Percentiles rank a stretch among this genome's conserved stretches.
phyloP scores from a whole-genome alignment of 352 stramenopile species.

The Globisporangium sylvaticum region DNA sequence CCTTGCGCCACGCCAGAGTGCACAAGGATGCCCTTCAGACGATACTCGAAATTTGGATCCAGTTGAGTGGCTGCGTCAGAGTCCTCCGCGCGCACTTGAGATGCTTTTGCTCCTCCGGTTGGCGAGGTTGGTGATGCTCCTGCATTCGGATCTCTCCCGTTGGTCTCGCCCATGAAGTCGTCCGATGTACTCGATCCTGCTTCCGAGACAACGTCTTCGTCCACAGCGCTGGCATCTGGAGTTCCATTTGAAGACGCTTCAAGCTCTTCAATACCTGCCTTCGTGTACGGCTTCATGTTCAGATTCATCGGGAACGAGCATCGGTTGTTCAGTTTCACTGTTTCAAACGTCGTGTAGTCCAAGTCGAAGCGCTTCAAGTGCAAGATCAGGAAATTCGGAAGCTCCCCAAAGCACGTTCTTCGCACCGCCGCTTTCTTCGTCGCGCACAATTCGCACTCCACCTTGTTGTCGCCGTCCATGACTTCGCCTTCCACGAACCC shows the following conservation, averaged over 20 bases:
- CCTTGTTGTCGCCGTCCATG: slow-evolving; percentile 99
- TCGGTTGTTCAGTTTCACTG: slow-evolving; percentile 98
- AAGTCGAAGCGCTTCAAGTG: slow-evolving; percentile 99
- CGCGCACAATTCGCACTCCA: slow-evolving; percentile 96
- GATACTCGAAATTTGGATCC: slow-evolving; percentile 95
- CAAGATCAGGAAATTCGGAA: slow-evolving; percentile 97
- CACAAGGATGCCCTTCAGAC: slow-evolving; percentile 96
- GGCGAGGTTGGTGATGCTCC: slow-evolving; percentile 22
- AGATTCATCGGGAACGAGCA: slow-evolving; percentile 97
- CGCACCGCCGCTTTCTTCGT: slow-evolving; percentile 97
- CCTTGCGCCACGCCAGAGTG: slow-evolving; percentile 98
- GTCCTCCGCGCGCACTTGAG: slow-evolving; percentile 18
- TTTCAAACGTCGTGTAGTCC: slow-evolving; percentile 99
- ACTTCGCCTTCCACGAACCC: slow-evolving; percentile 98
- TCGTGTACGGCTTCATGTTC: slow-evolving; percentile 98
- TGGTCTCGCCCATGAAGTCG: slow-evolving; percentile 59
- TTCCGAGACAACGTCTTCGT: slow-evolving; percentile 55
- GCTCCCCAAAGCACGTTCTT: slow-evolving; percentile 91
- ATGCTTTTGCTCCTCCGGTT: slow-evolving; percentile 20
- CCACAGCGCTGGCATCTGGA: slow-evolving; percentile 25
- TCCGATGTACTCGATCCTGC: slow-evolving; percentile 48
- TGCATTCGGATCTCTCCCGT: slow-evolving; percentile 22
- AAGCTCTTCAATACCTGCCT: slow-evolving; percentile 94
- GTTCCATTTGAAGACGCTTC: slow-evolving; percentile 41
- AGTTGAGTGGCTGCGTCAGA: slow-evolving; percentile 23